Evolutionary conservation across 129 eudicot species (phyloP).

Genomic region (Dittrichia graveolens): DNA sequence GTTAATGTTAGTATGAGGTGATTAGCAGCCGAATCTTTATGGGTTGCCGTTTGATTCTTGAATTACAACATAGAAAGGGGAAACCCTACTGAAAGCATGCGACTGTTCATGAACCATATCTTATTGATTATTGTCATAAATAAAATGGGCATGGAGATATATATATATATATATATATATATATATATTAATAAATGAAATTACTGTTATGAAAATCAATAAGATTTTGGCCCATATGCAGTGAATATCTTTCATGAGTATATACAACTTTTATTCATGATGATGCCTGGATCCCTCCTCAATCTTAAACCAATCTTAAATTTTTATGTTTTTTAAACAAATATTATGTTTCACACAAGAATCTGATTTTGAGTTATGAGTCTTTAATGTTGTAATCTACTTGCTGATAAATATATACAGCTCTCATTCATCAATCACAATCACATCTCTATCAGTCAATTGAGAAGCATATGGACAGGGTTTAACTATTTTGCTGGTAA

Average conservation of each 20-base stretch:
- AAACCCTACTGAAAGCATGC: conserved; percentile 13
- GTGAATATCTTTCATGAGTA: no score
- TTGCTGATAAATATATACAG: conserved; percentile 5
- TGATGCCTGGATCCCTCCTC: no score
- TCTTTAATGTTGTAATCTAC: conserved; percentile 14
- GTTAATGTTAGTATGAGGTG: conserved; percentile 7
- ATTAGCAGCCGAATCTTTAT: conserved; percentile 15
- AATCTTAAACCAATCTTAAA: not conserved
- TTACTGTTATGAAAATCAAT: not conserved
- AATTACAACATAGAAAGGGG: not conserved
- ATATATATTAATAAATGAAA: not conserved
- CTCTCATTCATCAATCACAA: not conserved
- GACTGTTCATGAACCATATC: not conserved
- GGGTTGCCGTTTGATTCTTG: conserved; percentile 13
- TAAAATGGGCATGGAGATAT: not conserved
- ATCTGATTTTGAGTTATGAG: conserved; percentile 10
- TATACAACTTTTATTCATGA: no score
- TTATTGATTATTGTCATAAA: not conserved
- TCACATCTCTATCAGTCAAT: conserved; percentile 3
- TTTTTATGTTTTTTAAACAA: not conserved
- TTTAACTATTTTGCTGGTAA: conserved; percentile 10
- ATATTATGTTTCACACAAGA: not conserved
- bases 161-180: not conserved
- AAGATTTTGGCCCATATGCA: conserved; percentile 8
- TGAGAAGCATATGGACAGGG: conserved; percentile 3